Evolutionary conservation across 805 yeast genomes (phyloP).

Genomic region (Priceomyces fermenticarens): DNA sequence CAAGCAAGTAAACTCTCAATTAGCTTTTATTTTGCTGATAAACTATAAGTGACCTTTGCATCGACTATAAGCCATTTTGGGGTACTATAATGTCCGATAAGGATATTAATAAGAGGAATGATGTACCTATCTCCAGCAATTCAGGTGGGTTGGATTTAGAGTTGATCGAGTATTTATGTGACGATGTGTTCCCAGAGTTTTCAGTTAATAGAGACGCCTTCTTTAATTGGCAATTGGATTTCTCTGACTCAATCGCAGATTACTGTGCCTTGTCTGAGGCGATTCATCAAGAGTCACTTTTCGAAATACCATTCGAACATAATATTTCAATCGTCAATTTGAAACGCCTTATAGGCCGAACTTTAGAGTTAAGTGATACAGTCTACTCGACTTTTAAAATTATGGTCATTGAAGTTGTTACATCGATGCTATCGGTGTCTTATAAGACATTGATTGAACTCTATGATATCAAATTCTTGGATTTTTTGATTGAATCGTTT

Average conservation of each 20-base stretch:
- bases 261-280: conserved; percentile 15
- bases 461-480: conserved; percentile 15
- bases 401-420: conserved; percentile 23
- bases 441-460: conserved; percentile 23
- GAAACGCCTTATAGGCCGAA: conserved; percentile 8
- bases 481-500: conserved; percentile 18
- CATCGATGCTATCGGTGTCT: conserved; percentile 18
- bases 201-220: conserved; percentile 26
- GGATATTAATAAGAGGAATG: too few relatives aligned
- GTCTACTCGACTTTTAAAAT: conserved; percentile 27
- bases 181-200: conserved; percentile 18
- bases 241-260: conserved; percentile 22
- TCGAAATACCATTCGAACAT: conserved; percentile 5
- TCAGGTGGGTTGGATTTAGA: conserved; percentile 9
- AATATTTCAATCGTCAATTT: conserved; percentile 4
- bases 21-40: too few relatives aligned
- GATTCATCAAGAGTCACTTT: conserved; percentile 22
- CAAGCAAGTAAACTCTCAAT: too few relatives aligned
- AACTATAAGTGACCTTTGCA: too few relatives aligned
- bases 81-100: too few relatives aligned
- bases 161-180: conserved; percentile 22
- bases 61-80: too few relatives aligned
- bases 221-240: conserved; percentile 35
- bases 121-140: too few relatives aligned
- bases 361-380: conserved; percentile 20